Percentiles rank a stretch among this genome's conserved stretches.
Evolutionary conservation across 139 green algal species (phyloP).

Genomic region (Haematococcus lacustris): DNA sequence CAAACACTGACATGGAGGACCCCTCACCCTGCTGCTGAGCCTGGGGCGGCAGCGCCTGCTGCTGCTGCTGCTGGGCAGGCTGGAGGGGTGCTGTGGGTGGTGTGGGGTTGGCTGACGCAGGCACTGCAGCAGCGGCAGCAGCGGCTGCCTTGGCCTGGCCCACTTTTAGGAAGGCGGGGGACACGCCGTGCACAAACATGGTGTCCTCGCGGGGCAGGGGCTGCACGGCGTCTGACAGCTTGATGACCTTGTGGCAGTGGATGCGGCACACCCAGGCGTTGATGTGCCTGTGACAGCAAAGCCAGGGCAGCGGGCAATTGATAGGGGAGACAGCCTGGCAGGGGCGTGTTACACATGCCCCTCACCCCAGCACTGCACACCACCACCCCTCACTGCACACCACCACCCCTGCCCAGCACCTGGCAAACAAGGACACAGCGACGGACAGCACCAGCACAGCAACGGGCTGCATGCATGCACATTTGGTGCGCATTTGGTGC

Average conservation of each 20-base stretch:
- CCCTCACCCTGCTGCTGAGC: not conserved
- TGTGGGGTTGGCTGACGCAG: not conserved
- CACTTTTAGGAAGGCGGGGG: constrained; percentile 72
- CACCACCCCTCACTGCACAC: no score
- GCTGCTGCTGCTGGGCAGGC: constrained; percentile 10
- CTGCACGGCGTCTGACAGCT: constrained; percentile 96
- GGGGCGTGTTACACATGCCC: no score
- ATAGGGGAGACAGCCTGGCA: no score
- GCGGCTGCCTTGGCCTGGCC: constrained; percentile 4
- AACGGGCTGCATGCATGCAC: no score
- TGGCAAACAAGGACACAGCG: no score
- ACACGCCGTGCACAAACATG: constrained; percentile 94
- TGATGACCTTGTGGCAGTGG: constrained; percentile 96
- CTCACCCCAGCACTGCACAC: no score
- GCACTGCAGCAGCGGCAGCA: not conserved
- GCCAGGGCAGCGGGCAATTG: no score
- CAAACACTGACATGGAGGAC: constrained; percentile 3
- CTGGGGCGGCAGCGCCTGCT: constrained; percentile 18
- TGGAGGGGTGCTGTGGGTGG: constrained; percentile 3
- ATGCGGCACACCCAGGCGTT: constrained; percentile 78
- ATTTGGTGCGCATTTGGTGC: no score
- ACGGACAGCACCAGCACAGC: no score
- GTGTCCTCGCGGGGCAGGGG: constrained; percentile 76
- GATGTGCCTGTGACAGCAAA: constrained; percentile 38
- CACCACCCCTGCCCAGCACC: no score